Evolutionary conservation across 768 basidiomycete genomes (phyloP).

Genomic region (Collybia mongolica): DNA sequence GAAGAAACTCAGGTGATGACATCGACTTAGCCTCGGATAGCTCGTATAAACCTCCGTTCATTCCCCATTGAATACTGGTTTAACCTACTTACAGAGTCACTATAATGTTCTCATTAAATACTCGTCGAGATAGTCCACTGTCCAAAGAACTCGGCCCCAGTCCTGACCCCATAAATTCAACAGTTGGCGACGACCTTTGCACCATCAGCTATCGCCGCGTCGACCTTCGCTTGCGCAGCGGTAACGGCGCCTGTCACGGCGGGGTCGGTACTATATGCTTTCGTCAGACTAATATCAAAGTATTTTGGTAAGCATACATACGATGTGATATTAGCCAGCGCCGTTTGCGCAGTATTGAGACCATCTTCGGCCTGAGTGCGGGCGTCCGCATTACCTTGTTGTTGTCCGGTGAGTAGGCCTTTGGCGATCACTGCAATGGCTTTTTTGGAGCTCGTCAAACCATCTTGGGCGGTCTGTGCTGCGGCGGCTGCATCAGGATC

Average conservation of each 20-base stretch:
- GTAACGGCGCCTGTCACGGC: conserved; percentile 17
- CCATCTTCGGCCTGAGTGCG: conserved; percentile 21
- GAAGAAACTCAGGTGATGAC: not conserved
- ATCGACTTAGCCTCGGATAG: too few relatives aligned
- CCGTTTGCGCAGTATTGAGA: conserved; percentile 16
- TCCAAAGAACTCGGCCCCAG: not conserved
- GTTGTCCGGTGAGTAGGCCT: conserved; percentile 13
- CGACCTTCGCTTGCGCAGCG: conserved; percentile 14
- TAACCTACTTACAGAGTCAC: too few relatives aligned
- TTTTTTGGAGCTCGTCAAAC: conserved; percentile 19
- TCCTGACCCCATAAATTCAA: not conserved
- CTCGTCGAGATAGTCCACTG: too few relatives aligned
- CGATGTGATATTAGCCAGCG: conserved; percentile 23
- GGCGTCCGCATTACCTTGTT: conserved; percentile 19
- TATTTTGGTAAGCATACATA: not conserved
- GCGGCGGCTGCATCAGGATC: conserved; percentile 19
- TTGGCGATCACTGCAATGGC: conserved; percentile 23
- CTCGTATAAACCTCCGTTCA: too few relatives aligned
- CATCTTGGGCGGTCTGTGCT: conserved; percentile 17
- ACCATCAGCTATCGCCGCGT: conserved; percentile 21
- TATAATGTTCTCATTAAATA: too few relatives aligned
- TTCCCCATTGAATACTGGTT: too few relatives aligned
- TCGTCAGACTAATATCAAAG: not conserved
- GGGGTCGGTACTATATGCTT: conserved; percentile 16
- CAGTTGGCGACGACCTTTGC: conserved; percentile 19